Evolutionary conservation across 225 moss, liverwort and hornwort genomes (phyloP).

Genomic region (Sphagnum tenellum): DNA sequence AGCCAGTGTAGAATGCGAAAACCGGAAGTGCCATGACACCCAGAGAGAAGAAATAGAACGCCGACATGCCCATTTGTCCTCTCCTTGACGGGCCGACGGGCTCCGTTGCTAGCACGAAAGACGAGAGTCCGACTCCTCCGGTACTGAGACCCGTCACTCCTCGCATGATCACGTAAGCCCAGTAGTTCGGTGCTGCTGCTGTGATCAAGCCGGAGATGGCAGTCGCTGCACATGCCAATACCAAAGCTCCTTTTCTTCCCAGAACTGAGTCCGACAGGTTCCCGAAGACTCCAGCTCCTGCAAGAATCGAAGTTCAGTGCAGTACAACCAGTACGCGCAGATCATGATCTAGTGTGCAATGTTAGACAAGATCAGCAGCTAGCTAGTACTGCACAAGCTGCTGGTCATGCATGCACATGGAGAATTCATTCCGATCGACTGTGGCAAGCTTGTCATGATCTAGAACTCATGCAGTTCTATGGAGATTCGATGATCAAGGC

Average conservation of each 20-base stretch:
- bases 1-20: constrained; percentile 16
- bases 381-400: background rate
- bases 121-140: constrained; percentile 30
- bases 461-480: background rate
- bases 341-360: background rate
- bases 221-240: constrained; percentile 19
- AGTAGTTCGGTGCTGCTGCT: constrained; percentile 20
- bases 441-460: background rate
- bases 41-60: constrained; percentile 38
- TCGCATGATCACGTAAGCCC: constrained; percentile 20
- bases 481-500: background rate
- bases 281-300: constrained; percentile 31
- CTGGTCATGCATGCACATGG: background rate
- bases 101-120: constrained; percentile 38
- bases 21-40: constrained; percentile 27
- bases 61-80: constrained; percentile 38
- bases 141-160: constrained; percentile 20
- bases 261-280: constrained; percentile 32
- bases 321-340: background rate
- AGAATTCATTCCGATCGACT: background rate
- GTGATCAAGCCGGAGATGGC: constrained; percentile 19
- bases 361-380: background rate
- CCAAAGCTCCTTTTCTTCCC: constrained; percentile 29
- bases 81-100: constrained; percentile 36
- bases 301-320: background rate